Evolutionary conservation across 2,329 filamentous ascomycete genomes (phyloP), one percentile per base, ranked within the genome.

Genomic region (Beauveria scarabaeidicola): DNA sequence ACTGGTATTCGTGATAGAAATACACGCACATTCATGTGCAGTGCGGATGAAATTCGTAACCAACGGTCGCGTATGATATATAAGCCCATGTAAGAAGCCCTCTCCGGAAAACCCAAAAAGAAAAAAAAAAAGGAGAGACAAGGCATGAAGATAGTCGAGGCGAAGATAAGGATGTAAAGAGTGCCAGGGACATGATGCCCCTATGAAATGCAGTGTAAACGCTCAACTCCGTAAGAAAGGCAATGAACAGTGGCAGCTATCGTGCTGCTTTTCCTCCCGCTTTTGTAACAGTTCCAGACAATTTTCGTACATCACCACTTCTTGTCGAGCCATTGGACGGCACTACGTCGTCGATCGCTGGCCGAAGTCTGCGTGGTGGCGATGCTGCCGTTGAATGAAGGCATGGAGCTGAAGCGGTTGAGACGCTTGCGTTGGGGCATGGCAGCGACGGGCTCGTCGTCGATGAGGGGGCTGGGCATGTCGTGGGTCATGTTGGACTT

Each of bases 381-480:
- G 19, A 50, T 59, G 48, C 57, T 63, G 48, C 68, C 64, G 21
- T 79, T 78, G 59, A 84, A 83, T 50, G 78, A 77, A 3, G 81
- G 77, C 72, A 84, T 82, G 27, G 79, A 78, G 62, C 78, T 81
- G 72, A 82, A 79, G 55, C 81, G 75, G 72, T 81, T 80, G 66
- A 81, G 63, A 60, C 75, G 74, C 75, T 81, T 83, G 64, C 79
- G 76, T 63, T 73, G 69, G 41, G 72, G 61, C 52, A 70, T 67
- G 9, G 68, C 60, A 3, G 67, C 52, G 43, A 64, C 53, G 40
- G 64, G 58, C 36, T 62, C 47, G 32, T 61, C 48, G 46, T 41
- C 52, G 27, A 51, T 53, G 38, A 29, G 21, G 23, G 69, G 61
- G 43, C 66, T 61, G 23, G 66, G 61, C 56, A 71, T 63, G 61